phyloP scores from a whole-genome alignment of 768 basidiomycete genomes.

The Kwoniella sp. region DNA sequence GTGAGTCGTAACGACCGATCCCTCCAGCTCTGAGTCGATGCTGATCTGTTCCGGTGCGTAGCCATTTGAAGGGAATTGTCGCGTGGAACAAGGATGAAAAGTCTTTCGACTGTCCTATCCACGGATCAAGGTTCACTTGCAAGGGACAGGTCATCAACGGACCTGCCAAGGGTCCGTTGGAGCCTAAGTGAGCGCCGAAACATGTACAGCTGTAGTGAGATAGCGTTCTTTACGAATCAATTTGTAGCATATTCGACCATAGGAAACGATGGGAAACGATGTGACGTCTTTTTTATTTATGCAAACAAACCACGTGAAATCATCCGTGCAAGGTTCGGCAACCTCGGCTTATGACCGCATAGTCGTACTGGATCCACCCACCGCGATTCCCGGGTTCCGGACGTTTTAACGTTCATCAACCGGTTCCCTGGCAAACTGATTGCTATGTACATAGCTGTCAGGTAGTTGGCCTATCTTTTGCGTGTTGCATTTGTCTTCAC shows the following conservation, averaged over 20 bases:
- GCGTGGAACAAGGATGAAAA: constrained; percentile 33
- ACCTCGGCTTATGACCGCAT: no score
- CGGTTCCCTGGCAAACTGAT: no score
- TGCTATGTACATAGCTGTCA: no score
- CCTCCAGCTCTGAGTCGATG: background rate
- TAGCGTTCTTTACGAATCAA: background rate
- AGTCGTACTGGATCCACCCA: no score
- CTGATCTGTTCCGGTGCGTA: background rate
- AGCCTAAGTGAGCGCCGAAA: constrained; percentile 3
- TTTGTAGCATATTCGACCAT: constrained; percentile 2
- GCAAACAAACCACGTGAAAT: background rate
- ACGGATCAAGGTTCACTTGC: constrained; percentile 35
- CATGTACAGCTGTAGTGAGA: background rate
- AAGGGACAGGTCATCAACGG: constrained; percentile 35
- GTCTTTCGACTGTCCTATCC: constrained; percentile 36
- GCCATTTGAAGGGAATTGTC: constrained; percentile 35
- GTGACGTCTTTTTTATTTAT: background rate
- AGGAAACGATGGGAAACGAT: no score
- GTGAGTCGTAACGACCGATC: constrained; percentile 9
- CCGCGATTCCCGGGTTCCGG: no score
- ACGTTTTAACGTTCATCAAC: no score
- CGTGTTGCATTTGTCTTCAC: no score
- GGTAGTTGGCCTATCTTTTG: no score
- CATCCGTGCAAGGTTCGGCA: no score
- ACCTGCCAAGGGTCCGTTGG: constrained; percentile 26